A percentile compares a stretch with the other conserved stretches of the same genome.
Conservation (phyloP, 768 basidiomycete species). For the Amyloporia xantha region DNA sequence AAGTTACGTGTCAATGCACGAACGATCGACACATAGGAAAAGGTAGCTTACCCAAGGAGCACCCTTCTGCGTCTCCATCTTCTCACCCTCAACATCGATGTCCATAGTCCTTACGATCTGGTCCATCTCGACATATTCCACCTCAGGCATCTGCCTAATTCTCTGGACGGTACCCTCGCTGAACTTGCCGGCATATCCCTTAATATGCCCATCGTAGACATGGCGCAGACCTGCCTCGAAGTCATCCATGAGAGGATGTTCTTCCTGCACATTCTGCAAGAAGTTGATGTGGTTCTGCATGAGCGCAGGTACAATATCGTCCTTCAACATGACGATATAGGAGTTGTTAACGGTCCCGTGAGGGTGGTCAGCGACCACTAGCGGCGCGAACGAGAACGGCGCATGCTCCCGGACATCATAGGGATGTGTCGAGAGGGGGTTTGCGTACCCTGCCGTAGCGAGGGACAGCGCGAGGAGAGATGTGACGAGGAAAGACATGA, state of each 20-base stretch:
- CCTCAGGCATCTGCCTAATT: constrained; percentile 81
- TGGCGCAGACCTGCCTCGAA: constrained; percentile 56
- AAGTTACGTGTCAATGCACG: no score
- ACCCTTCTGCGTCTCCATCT: constrained; percentile 40
- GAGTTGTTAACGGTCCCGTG: constrained; percentile 79
- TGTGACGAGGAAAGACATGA: constrained; percentile 24
- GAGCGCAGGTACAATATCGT: constrained; percentile 47
- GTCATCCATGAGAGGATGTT: constrained; percentile 44
- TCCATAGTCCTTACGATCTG: constrained; percentile 82
- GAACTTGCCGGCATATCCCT: constrained; percentile 82
- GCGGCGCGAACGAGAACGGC: constrained; percentile 52
- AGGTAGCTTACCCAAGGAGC: constrained; percentile 81
- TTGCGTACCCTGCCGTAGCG: constrained; percentile 29
- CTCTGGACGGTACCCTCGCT: constrained; percentile 59
- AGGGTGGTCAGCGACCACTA: constrained; percentile 51
- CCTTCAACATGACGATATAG: constrained; percentile 91
- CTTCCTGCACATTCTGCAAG: constrained; percentile 55
- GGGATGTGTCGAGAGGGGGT: constrained; percentile 39
- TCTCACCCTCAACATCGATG: constrained; percentile 29
- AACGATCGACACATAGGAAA: no score
- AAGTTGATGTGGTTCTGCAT: constrained; percentile 77
- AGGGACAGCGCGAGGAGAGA: constrained; percentile 33
- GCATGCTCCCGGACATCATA: constrained; percentile 30
- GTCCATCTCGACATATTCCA: constrained; percentile 89
- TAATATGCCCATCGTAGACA: constrained; percentile 67